These are phyloP conservation scores for Macrophomina tecta DNA, from an alignment of 2,329 filamentous ascomycete species.

Conservation along the genomic window DNA sequence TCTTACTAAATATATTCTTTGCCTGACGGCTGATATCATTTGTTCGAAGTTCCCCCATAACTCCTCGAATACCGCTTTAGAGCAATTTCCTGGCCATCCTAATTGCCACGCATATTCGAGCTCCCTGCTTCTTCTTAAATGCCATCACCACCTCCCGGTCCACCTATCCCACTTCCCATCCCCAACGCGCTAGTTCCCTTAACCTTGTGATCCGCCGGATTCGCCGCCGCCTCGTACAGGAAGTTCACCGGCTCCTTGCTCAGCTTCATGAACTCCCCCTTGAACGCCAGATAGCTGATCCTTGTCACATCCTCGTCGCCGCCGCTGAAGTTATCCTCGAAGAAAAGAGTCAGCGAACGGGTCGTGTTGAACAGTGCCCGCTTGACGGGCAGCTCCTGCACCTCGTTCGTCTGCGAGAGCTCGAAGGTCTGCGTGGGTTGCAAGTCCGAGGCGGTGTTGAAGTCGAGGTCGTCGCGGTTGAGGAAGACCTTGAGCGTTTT, in stretches of 20 bases:
- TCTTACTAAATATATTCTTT: conserved; percentile 4
- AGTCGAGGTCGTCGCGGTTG: conserved; percentile 89
- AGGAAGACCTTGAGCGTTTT: conserved; percentile 84
- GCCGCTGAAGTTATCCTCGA: conserved; percentile 83
- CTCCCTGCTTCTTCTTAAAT: conserved; percentile 8
- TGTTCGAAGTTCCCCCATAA: neutral
- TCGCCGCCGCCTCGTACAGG: conserved; percentile 91
- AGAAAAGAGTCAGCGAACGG: conserved; percentile 82
- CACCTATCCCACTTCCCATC: conserved; percentile 38
- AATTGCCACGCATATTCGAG: neutral
- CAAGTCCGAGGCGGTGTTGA: conserved; percentile 73
- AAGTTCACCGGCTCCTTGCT: conserved; percentile 84
- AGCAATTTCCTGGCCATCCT: no score
- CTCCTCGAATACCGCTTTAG: neutral
- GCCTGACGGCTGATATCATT: conserved; percentile 12
- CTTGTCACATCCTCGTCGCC: conserved; percentile 75
- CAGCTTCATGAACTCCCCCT: conserved; percentile 89
- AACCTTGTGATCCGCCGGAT: conserved; percentile 81
- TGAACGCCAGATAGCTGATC: conserved; percentile 86
- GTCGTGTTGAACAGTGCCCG: conserved; percentile 88
- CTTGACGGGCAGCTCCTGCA: conserved; percentile 88
- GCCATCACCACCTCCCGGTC: conserved; percentile 26
- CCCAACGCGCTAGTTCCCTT: conserved; percentile 47
- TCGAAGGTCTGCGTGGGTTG: conserved; percentile 76
- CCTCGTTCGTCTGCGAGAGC: conserved; percentile 76